Evolutionary conservation across 805 yeast genomes (phyloP).

Genomic region (Sugiyamaella americana): DNA sequence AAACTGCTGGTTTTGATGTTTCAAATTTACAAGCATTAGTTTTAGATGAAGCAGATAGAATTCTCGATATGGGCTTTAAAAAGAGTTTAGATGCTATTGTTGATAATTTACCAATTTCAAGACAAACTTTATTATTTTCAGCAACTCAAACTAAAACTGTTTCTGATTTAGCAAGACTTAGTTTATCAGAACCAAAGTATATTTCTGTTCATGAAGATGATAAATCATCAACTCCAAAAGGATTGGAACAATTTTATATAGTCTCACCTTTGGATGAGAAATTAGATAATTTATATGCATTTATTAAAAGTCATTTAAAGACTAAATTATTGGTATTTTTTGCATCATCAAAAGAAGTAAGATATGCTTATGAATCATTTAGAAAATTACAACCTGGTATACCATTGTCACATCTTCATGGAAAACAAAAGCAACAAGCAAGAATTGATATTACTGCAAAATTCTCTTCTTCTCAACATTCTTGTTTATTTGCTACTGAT

Average conservation of each 20-base stretch:
- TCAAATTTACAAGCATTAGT: slow-evolving; percentile 72
- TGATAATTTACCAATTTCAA: slow-evolving; percentile 65
- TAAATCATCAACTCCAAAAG: slow-evolving; percentile 61
- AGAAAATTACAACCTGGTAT: slow-evolving; percentile 89
- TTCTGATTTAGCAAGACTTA: slow-evolving; percentile 73
- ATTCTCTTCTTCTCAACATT: slow-evolving; percentile 70
- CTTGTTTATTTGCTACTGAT: slow-evolving; percentile 84
- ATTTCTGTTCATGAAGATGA: slow-evolving; percentile 42
- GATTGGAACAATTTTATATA: slow-evolving; percentile 78
- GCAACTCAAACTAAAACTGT: slow-evolving; percentile 87
- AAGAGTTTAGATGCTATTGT: slow-evolving; percentile 75
- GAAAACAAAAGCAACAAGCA: slow-evolving; percentile 86
- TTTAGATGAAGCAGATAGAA: slow-evolving; percentile 88
- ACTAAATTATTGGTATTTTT: slow-evolving; percentile 74
- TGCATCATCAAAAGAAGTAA: slow-evolving; percentile 86
- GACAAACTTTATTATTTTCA: slow-evolving; percentile 80
- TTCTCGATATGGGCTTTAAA: slow-evolving; percentile 89
- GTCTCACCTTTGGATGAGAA: slow-evolving; percentile 70
- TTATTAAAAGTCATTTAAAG: slow-evolving; percentile 76
- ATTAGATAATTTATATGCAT: slow-evolving; percentile 78
- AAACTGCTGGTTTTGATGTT: slow-evolving; percentile 72
- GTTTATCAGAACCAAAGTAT: slow-evolving; percentile 58
- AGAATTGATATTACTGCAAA: slow-evolving; percentile 75
- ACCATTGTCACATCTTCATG: slow-evolving; percentile 76
- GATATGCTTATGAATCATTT: slow-evolving; percentile 81